Conservation (phyloP, 306 rosid genomes). For the Dalbergia cochinchinensis region DNA sequence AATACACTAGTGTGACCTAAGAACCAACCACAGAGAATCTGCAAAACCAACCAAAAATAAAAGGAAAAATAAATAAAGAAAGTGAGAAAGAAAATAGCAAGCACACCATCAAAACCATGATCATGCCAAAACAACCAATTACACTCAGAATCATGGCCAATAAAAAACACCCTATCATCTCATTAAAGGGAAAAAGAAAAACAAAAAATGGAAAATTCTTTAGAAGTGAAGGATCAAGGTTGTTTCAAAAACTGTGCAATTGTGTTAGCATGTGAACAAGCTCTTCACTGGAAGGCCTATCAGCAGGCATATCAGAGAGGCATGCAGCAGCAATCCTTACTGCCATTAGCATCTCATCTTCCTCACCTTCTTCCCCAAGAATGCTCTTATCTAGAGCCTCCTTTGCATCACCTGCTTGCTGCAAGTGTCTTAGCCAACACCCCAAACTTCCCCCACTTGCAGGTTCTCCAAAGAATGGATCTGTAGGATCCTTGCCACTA, state of each 20-base stretch:
- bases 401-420: slow-evolving; percentile 80
- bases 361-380: slow-evolving; percentile 88
- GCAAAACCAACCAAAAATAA: slow-evolving; percentile 32
- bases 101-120: slow-evolving; percentile 44
- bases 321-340: slow-evolving; percentile 92
- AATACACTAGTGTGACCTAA: slow-evolving; percentile 29
- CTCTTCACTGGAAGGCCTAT: slow-evolving; percentile 97
- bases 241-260: slow-evolving; percentile 86
- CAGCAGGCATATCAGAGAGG: slow-evolving; percentile 86
- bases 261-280: slow-evolving; percentile 99
- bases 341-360: slow-evolving; percentile 98
- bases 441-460: slow-evolving; percentile 81
- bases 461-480: slow-evolving; percentile 89
- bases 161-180: slow-evolving; percentile 36
- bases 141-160: slow-evolving; percentile 45
- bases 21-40: slow-evolving; percentile 13
- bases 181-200: slow-evolving; percentile 6
- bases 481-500: slow-evolving; percentile 83
- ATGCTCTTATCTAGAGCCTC: slow-evolving; percentile 88
- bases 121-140: slow-evolving; percentile 47
- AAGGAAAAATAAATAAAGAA: neutral
- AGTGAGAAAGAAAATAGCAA: slow-evolving; percentile 21
- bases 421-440: slow-evolving; percentile 86
- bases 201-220: slow-evolving; percentile 15
- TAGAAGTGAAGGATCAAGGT: slow-evolving; percentile 47